Conservation (phyloP, 1,284 basidiomycete genomes). For the Puccinia polysora region DNA sequence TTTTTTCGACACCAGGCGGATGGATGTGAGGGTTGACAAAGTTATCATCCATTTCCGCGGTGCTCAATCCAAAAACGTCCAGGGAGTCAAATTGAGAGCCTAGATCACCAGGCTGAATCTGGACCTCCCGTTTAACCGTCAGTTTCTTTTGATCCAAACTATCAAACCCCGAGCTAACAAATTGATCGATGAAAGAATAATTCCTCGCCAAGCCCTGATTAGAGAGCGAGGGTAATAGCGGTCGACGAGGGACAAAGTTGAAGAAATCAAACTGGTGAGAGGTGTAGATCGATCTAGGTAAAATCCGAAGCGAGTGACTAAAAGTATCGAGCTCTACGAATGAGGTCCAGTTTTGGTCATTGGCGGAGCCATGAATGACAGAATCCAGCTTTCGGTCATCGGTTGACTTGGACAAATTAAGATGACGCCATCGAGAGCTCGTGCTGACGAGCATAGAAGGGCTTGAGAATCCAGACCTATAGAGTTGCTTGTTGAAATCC, state of each 20-base stretch:
- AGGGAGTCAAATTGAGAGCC: neutral
- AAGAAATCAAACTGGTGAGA: slow-evolving; percentile 41
- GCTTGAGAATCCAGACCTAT: too few species aligned
- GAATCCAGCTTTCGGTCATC: neutral
- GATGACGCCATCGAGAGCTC: neutral
- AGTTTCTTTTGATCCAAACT: slow-evolving; percentile 24
- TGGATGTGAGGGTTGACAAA: slow-evolving; percentile 32
- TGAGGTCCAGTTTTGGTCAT: slow-evolving; percentile 29
- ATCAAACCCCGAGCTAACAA: neutral
- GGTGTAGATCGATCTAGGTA: slow-evolving; percentile 39
- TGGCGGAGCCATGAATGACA: neutral
- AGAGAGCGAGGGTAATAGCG: neutral
- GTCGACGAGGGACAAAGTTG: neutral
- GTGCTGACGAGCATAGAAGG: too few species aligned
- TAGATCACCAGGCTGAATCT: slow-evolving; percentile 35
- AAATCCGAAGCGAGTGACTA: slow-evolving; percentile 27
- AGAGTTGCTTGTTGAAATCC: neutral
- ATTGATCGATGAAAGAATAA: neutral
- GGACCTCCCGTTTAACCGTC: slow-evolving; percentile 26
- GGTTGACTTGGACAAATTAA: neutral
- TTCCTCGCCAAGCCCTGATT: neutral
- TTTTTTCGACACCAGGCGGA: too few species aligned
- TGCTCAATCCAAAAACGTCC: neutral
- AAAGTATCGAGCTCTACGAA: slow-evolving; percentile 40
- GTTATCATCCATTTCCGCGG: slow-evolving; percentile 12